Evolutionary conservation across 1,139 yeast species (phyloP), one percentile per base, ranked within the genome.

Genomic region (Diutina siamensis): DNA sequence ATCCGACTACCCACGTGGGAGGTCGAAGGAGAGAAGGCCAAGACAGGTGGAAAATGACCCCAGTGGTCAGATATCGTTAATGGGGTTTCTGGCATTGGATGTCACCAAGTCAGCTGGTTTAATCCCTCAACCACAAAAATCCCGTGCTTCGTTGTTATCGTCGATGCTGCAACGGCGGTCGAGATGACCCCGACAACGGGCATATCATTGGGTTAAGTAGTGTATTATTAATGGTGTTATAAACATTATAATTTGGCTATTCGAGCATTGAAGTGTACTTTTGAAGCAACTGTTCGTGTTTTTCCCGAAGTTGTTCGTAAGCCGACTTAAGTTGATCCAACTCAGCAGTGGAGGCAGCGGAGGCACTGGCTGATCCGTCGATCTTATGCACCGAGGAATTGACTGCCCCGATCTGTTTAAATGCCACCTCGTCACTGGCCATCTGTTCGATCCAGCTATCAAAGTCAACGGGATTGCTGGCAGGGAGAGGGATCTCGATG

Each of bases 21-120:
- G 67, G 22, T 47, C 62, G 4, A 51, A 56, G 48, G 56, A 57
- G 40, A 48, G 63, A 48, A 48, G 17, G 40, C 18, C 17, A 33
- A 31, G 38, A 55, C 48, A 8, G 57, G 52, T 12, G 57, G 52
- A 9, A 57, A 25, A 7, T 25, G 28, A 35, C 3, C 19, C 32
- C 3, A 52, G 44, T 41, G 64, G 60, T 35, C 57, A 64, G 62
- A 58, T 64, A 46, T 59, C 67, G 42, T 49, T 81, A 54, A 80
- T 83, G 86, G 94, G 92, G 3, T 80, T 80, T 54, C 64, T 72
- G 2, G 74, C n/a, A n/a, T n/a, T n/a, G n/a, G n/a, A n/a, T n/a
- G n/a, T n/a, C n/a, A n/a, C n/a, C n/a, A n/a, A n/a, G n/a, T n/a
- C n/a, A n/a, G n/a, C n/a, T n/a, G n/a, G n/a, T n/a, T n/a, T n/a